Evolutionary conservation across 495 filamentous ascomycete species (phyloP), one percentile per base, ranked within the genome.

Genomic region (Aspergillus coremiiformis): DNA sequence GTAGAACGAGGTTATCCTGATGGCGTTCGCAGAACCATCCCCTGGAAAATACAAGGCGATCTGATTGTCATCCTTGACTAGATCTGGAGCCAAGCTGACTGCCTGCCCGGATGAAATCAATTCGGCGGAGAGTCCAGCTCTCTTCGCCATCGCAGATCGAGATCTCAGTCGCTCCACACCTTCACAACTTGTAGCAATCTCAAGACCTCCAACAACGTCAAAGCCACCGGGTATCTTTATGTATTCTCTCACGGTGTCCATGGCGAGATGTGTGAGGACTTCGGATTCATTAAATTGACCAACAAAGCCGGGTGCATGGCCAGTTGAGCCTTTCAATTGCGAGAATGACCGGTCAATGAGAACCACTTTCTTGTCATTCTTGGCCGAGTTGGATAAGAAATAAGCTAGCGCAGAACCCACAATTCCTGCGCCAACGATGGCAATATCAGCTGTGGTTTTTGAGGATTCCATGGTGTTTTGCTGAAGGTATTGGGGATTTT

Each of bases 361-460:
- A 8, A 58, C 47, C 12, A 68, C 55, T 32, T 56, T 59, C 43
- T 61, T 52, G n/a, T 49, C 50, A 33, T 54, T 43, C 11, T 43
- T 7, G 14, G 5, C 10, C 4, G 55, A 57, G 3, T 51, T 26
- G 26, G 64, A 67, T 9, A 70, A 48, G 39, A 63, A 62, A 43
- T 64, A 66, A 9, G 73, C 66, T 24, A 71, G 55, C 0, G 62
- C 62, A 11, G 75, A 59, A 23, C 75, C 74, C 19, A 75, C 66
- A 27, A 78, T 75, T 21, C 74, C 74, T 5, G 66, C 75, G 30
- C 75, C 73, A 22, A 78, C 52, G 39, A 76, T 69, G 29, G 66
- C 64, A 33, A 74, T 62, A 39, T 67, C 65, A 19, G 49, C 42
- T 20, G 44, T 52, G 29, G 45, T 19, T 51, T 49, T 22, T 1